A percentile compares a stretch with the other conserved stretches of the same genome.
Conservation (phyloP, 352 stramenopile species). For the Pythium rishiriense region DNA sequence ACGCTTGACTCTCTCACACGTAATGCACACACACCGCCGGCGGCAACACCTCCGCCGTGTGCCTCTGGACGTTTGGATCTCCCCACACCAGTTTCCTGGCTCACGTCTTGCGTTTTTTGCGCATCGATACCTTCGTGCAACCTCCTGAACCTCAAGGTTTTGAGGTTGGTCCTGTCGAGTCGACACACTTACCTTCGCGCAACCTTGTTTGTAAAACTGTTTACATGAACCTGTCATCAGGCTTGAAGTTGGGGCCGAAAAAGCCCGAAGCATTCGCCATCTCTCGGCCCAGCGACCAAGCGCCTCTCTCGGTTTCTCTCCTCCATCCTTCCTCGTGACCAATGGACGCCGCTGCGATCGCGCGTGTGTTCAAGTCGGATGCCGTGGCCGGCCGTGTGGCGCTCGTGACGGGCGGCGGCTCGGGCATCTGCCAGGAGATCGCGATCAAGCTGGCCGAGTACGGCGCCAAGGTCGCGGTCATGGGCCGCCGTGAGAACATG, state of each 20-base stretch:
- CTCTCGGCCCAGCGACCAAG: not conserved
- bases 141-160: constrained; percentile 11
- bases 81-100: not conserved
- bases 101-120: not conserved
- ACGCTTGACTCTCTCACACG: not conserved
- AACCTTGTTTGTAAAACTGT: constrained; percentile 15
- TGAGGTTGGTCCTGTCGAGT: constrained; percentile 9
- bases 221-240: constrained; percentile 9
- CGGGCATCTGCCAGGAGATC: constrained; percentile 95
- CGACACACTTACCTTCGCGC: not conserved
- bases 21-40: not conserved
- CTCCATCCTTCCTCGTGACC: constrained; percentile 32
- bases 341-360: constrained; percentile 58
- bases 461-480: constrained; percentile 91
- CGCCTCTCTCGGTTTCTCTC: not conserved
- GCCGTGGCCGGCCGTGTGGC: constrained; percentile 72
- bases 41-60: not conserved
- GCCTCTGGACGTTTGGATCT: not conserved
- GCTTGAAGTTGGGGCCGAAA: constrained; percentile 21
- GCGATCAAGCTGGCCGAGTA: constrained; percentile 90
- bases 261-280: not conserved
- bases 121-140: constrained; percentile 21
- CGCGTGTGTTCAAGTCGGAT: constrained; percentile 57
- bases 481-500: constrained; percentile 90
- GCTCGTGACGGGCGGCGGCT: constrained; percentile 93